phyloP scores from a whole-genome alignment of 768 basidiomycete species.

The Rhizopogon rudus region DNA sequence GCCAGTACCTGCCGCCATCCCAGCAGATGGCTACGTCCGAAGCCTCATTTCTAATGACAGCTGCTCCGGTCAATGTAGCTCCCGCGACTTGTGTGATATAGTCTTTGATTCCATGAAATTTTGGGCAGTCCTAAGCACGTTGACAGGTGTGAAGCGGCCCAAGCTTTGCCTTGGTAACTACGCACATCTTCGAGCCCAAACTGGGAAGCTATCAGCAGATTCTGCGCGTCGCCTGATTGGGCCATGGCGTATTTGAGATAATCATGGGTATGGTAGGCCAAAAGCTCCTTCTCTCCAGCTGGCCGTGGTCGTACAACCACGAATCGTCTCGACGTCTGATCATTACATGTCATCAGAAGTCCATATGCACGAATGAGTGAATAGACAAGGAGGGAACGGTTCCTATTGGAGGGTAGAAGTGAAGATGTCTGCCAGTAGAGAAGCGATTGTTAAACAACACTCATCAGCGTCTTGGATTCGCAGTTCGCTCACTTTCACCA shows the following conservation, averaged over 20 bases:
- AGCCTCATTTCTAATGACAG: conserved; percentile 43
- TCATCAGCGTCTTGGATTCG: background rate
- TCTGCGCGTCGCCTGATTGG: conserved; percentile 22
- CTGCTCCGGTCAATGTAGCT: conserved; percentile 70
- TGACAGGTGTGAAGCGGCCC: background rate
- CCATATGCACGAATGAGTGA: conserved; percentile 51
- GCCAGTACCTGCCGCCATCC: conserved; percentile 78
- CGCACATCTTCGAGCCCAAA: conserved; percentile 61
- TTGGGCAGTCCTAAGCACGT: conserved; percentile 68
- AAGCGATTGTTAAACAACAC: background rate
- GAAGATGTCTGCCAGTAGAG: conserved; percentile 35
- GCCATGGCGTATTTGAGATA: conserved; percentile 61
- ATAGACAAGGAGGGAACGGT: conserved; percentile 63
- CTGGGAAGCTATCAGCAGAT: conserved; percentile 24
- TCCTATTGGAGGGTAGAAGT: conserved; percentile 64
- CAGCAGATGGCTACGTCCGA: conserved; percentile 74
- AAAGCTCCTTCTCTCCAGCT: conserved; percentile 55
- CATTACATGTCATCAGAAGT: conserved; percentile 33
- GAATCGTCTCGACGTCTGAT: conserved; percentile 23
- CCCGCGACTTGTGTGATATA: conserved; percentile 76
- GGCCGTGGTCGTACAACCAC: conserved; percentile 46
- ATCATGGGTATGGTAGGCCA: conserved; percentile 63
- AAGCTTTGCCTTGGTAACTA: background rate
- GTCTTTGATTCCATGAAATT: conserved; percentile 60
- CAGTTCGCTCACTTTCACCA: conserved; percentile 39